phyloP scores from a whole-genome alignment of 768 basidiomycete genomes.

The Dioszegia crocea region DNA sequence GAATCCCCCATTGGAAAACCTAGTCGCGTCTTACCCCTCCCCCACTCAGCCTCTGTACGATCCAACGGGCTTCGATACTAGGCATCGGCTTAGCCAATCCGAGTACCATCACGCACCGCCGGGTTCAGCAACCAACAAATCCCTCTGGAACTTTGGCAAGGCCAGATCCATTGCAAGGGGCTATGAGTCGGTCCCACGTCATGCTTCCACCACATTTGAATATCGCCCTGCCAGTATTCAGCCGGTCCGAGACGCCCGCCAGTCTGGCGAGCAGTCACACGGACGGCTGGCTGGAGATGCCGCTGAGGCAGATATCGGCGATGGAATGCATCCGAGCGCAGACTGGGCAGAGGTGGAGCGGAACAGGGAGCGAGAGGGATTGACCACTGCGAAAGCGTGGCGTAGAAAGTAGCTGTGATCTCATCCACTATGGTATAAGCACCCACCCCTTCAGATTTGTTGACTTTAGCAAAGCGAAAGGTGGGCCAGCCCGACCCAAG shows the following conservation, averaged over 20 bases:
- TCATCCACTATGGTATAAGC: background rate
- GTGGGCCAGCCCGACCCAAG: no score
- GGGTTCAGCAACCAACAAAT: background rate
- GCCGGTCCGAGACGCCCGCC: no score
- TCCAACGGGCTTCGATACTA: background rate
- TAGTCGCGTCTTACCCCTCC: background rate
- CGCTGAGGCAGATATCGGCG: background rate
- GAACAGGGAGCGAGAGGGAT: conserved; percentile 3
- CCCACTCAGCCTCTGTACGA: background rate
- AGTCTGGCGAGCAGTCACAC: no score
- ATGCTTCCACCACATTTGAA: background rate
- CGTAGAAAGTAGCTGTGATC: background rate
- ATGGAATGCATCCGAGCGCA: background rate
- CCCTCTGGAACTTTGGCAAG: conserved; percentile 7
- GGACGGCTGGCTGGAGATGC: no score
- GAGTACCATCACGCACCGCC: conserved; percentile 6
- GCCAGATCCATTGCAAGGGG: background rate
- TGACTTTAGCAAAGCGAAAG: no score
- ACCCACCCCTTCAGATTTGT: no score
- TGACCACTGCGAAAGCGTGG: background rate
- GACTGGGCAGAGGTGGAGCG: background rate
- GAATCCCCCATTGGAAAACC: no score
- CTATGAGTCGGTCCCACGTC: background rate
- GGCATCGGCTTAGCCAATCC: conserved; percentile 4
- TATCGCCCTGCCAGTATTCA: no score